These are phyloP conservation scores for Lentithecium fluviatile DNA, from an alignment of 495 filamentous ascomycete genomes.

Conservation along the genomic window DNA sequence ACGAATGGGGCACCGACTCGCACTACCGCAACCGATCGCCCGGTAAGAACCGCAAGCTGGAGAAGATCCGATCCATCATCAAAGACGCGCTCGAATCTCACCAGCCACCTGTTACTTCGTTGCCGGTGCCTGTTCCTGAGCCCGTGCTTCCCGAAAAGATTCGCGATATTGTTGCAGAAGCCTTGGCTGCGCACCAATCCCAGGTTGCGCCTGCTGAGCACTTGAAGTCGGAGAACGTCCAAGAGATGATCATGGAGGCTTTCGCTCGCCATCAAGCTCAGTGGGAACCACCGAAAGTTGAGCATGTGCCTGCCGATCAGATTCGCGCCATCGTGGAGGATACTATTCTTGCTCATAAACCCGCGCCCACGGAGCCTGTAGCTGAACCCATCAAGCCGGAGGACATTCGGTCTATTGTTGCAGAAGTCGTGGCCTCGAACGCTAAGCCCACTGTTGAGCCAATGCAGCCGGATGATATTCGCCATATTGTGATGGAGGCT, in stretches of 20 bases:
- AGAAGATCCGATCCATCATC: slow-evolving; percentile 79
- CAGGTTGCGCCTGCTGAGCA: slow-evolving; percentile 28
- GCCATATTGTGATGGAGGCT: slow-evolving; percentile 70
- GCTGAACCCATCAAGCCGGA: slow-evolving; percentile 56
- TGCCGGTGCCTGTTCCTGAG: slow-evolving; percentile 27
- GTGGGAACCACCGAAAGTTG: slow-evolving; percentile 19
- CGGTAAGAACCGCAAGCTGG: slow-evolving; percentile 70
- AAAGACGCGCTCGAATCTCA: slow-evolving; percentile 58
- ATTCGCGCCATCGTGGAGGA: slow-evolving; percentile 20
- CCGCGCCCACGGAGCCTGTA: neutral
- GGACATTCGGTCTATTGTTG: slow-evolving; percentile 74
- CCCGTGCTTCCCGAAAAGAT: slow-evolving; percentile 25
- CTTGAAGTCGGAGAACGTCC: slow-evolving; percentile 69
- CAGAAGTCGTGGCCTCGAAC: slow-evolving; percentile 56
- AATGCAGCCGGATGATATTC: slow-evolving; percentile 69
- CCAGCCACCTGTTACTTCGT: slow-evolving; percentile 18
- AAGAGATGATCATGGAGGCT: slow-evolving; percentile 71
- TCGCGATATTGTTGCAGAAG: slow-evolving; percentile 24
- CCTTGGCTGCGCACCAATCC: slow-evolving; percentile 57
- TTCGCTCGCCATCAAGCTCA: slow-evolving; percentile 57
- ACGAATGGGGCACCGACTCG: slow-evolving; percentile 54
- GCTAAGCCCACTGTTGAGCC: slow-evolving; percentile 1
- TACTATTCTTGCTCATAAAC: slow-evolving; percentile 46
- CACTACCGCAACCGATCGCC: slow-evolving; percentile 62
- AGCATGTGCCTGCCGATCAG: slow-evolving; percentile 24